phyloP scores from a whole-genome alignment of 345 rosid species.

The Erodium maritimum region DNA sequence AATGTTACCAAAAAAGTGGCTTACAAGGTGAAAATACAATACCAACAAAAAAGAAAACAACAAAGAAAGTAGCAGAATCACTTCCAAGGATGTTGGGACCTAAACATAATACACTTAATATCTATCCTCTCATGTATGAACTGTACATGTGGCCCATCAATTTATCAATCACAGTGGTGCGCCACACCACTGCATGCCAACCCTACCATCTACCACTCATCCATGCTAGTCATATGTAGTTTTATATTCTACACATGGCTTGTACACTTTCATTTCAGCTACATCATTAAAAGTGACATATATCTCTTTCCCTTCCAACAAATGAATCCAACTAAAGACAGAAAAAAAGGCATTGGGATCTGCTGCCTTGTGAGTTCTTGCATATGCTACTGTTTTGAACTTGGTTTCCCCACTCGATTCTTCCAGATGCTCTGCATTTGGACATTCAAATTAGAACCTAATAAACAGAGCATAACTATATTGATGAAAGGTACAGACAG shows the following conservation, averaged over 20 bases:
- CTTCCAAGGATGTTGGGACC: no score
- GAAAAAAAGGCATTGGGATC: not conserved
- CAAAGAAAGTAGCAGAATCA: no score
- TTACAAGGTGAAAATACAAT: no score
- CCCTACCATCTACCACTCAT: slow-evolving; percentile 10
- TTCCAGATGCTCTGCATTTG: slow-evolving; percentile 70
- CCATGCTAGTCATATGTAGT: no score
- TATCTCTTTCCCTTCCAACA: not conserved
- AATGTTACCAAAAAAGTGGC: slow-evolving; percentile 1
- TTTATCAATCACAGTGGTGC: no score
- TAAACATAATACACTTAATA: no score
- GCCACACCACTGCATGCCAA: not conserved
- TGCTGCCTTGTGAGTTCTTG: no score
- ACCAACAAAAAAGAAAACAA: no score
- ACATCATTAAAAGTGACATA: slow-evolving; percentile 10
- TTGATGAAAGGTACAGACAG: slow-evolving; percentile 8
- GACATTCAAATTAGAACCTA: slow-evolving; percentile 8
- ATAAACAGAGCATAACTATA: not conserved
- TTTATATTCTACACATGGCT: slow-evolving; percentile 14
- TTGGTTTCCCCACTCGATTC: slow-evolving; percentile 39
- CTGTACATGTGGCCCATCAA: not conserved
- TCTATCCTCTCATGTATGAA: not conserved
- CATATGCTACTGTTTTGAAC: slow-evolving; percentile 30
- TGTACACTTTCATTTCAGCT: slow-evolving; percentile 22
- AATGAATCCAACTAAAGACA: not conserved